phyloP scores from a whole-genome alignment of 1,284 basidiomycete genomes.

The Ceratobasidium sp. region DNA sequence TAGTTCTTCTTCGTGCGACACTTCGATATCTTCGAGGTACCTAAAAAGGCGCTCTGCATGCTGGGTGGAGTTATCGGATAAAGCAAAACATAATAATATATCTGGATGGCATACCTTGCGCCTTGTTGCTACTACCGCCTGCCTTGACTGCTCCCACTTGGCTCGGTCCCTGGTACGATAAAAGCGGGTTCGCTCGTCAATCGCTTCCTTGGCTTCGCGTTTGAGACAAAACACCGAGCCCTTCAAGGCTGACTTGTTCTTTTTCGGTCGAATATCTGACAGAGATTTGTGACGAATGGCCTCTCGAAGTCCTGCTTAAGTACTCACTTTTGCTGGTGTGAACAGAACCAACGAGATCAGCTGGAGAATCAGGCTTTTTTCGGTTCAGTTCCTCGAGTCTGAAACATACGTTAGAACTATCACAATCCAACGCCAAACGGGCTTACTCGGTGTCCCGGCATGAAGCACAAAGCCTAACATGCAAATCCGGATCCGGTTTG shows the following conservation, averaged over 20 bases:
- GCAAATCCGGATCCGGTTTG: conserved; percentile 10
- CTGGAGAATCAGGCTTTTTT: neutral
- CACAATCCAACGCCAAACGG: neutral
- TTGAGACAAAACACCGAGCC: neutral
- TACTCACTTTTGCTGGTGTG: neutral
- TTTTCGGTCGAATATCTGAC: neutral
- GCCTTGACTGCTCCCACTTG: neutral
- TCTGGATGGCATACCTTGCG: neutral
- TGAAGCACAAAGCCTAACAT: neutral
- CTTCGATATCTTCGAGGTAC: neutral
- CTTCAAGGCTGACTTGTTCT: neutral
- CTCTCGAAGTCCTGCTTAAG: neutral
- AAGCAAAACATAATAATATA: no score
- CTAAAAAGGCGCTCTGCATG: neutral
- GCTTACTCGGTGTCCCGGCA: conserved; percentile 17
- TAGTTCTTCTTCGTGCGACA: neutral
- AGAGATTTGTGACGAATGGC: neutral
- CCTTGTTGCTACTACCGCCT: no score
- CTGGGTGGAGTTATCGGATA: neutral
- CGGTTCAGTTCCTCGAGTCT: neutral
- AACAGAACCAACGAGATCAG: neutral
- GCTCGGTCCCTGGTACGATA: neutral
- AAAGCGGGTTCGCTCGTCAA: neutral
- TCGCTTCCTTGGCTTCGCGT: neutral
- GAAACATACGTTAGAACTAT: neutral